phyloP scores from a whole-genome alignment of 169 alveolate genomes.

The Cyclospora cayetanensis region DNA sequence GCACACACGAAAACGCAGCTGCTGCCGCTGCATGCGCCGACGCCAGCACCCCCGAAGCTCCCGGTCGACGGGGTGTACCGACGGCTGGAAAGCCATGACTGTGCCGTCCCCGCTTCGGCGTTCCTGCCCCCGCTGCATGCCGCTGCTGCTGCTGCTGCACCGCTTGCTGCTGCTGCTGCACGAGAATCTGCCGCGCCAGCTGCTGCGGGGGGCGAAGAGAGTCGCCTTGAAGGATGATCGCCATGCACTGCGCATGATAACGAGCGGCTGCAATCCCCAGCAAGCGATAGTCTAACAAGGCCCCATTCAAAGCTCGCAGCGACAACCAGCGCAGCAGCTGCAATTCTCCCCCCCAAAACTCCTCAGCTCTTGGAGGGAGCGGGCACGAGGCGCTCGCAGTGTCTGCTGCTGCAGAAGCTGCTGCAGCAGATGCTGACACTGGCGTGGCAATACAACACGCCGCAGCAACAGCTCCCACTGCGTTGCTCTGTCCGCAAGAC shows the following conservation, averaged over 20 bases:
- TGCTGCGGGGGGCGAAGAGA: too few relatives aligned
- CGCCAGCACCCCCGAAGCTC: too few relatives aligned
- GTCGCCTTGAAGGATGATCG: not conserved
- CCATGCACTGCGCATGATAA: not conserved
- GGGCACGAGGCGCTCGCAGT: not conserved
- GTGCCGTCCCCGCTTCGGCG: not conserved
- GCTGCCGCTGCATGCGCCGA: slow-evolving; percentile 31
- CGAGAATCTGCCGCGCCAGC: not conserved
- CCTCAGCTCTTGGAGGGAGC: not conserved
- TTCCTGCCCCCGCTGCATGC: not conserved
- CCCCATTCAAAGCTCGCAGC: not conserved
- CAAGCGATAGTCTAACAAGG: not conserved
- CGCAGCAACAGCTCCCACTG: not conserved
- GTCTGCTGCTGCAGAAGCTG: slow-evolving; percentile 17
- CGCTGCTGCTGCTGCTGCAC: not conserved
- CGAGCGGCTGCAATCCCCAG: not conserved
- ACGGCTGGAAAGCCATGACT: too few relatives aligned
- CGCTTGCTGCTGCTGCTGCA: slow-evolving; percentile 30
- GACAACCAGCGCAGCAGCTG: slow-evolving; percentile 38
- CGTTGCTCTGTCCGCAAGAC: not conserved
- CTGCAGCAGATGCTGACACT: not conserved
- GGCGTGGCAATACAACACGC: not conserved
- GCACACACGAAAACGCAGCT: not conserved
- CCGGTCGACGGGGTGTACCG: too few relatives aligned
- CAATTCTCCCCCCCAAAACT: not conserved